Percentiles rank a stretch among this genome's conserved stretches.
Evolutionary conservation across 441 rosid genomes (phyloP).

Genomic region (Populus hybrid): DNA sequence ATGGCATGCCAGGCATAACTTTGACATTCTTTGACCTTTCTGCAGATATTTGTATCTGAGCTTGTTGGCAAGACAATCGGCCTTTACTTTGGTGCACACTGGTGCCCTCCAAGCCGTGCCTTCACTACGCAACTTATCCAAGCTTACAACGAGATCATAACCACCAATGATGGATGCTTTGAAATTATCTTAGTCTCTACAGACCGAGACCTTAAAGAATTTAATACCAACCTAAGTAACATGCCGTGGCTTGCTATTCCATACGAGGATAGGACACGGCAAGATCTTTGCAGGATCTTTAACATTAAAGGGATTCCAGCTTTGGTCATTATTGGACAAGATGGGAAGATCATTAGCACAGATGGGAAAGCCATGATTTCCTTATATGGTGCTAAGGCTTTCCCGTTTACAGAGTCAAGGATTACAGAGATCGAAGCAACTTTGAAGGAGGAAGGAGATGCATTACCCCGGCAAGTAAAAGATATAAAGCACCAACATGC

Average conservation of each 20-base stretch:
- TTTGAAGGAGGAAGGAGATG: constrained; percentile 63
- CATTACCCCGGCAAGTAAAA: constrained; percentile 49
- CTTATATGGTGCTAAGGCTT: constrained; percentile 59
- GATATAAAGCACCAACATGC: constrained; percentile 64
- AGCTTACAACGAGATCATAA: constrained; percentile 44
- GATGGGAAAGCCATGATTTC: constrained; percentile 56
- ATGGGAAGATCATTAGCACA: constrained; percentile 55
- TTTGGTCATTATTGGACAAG: constrained; percentile 62
- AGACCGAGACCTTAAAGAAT: constrained; percentile 63
- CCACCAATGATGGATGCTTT: constrained; percentile 31
- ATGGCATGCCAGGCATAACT: not conserved
- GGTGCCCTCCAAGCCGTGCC: constrained; percentile 75
- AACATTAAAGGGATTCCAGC: constrained; percentile 67
- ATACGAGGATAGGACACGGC: constrained; percentile 59
- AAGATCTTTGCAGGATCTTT: constrained; percentile 67
- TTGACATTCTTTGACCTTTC: constrained; percentile 3
- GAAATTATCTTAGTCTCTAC: constrained; percentile 63
- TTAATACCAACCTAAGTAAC: constrained; percentile 37
- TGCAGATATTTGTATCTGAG: constrained; percentile 50
- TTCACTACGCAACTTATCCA: constrained; percentile 64
- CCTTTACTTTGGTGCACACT: constrained; percentile 69
- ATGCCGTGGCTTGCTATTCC: constrained; percentile 90
- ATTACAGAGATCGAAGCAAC: constrained; percentile 48
- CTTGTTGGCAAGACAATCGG: constrained; percentile 77
- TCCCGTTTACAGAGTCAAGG: constrained; percentile 62